Conservation (phyloP, 73 alveolate species). For the Symbiodinium pilosum region DNA sequence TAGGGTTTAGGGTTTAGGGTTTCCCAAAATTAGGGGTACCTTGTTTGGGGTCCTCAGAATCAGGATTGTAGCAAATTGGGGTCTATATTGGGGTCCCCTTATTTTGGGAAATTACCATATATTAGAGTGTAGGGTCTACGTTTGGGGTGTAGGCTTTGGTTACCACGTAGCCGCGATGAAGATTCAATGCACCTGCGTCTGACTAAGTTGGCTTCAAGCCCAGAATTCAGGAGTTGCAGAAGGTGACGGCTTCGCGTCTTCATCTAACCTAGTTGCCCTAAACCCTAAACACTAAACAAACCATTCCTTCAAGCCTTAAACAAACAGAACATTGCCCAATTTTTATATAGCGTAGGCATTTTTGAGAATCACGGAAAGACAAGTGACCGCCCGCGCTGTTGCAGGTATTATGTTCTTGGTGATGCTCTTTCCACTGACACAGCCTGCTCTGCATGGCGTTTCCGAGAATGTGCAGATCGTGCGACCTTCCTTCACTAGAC, state of each 20-base stretch:
- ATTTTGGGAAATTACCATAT: too few relatives aligned
- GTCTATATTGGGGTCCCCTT: too few relatives aligned
- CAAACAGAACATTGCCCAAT: too few relatives aligned
- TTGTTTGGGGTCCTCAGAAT: too few relatives aligned
- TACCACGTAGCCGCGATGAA: not conserved
- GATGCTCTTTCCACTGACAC: constrained; percentile 2
- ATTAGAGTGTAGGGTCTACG: not conserved
- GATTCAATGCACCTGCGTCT: not conserved
- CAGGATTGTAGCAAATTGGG: too few relatives aligned
- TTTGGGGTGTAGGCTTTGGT: not conserved
- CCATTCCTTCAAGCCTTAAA: too few relatives aligned
- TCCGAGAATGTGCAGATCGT: not conserved
- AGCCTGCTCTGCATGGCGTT: not conserved
- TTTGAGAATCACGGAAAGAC: too few relatives aligned
- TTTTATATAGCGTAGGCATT: too few relatives aligned
- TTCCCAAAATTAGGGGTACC: too few relatives aligned
- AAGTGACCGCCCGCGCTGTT: too few relatives aligned
- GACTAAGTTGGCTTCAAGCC: not conserved
- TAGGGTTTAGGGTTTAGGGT: too few relatives aligned
- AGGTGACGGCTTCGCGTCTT: not conserved
- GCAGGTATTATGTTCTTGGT: not conserved
- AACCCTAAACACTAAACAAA: not conserved
- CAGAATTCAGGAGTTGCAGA: not conserved
- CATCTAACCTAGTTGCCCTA: not conserved
- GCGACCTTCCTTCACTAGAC: not conserved